These are phyloP conservation scores for Tetrapisispora taiwanensis DNA, from an alignment of 805 yeast species.

Conservation along the genomic window DNA sequence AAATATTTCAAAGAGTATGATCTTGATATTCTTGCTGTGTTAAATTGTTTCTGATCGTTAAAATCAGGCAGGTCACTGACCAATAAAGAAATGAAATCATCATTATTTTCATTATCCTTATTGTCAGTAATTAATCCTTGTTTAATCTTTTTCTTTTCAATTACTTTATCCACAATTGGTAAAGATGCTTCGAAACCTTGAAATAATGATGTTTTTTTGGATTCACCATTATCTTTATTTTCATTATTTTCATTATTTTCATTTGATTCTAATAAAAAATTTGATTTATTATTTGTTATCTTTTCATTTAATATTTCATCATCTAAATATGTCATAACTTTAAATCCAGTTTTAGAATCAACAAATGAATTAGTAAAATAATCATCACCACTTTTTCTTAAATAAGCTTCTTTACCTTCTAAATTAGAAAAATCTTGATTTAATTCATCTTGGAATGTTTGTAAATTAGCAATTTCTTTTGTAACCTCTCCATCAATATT, in stretches of 20 bases:
- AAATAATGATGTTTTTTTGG: constrained; percentile 39
- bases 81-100: constrained; percentile 10
- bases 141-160: constrained; percentile 12
- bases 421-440: constrained; percentile 11
- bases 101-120: constrained; percentile 5
- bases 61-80: constrained; percentile 1
- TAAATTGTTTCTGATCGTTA: constrained; percentile 11
- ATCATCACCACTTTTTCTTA: constrained; percentile 27
- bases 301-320: constrained; percentile 50
- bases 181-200: constrained; percentile 60
- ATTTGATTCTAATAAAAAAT: not conserved
- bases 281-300: constrained; percentile 28
- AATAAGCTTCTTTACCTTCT: constrained; percentile 15
- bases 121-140: not conserved
- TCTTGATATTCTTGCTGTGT: constrained; percentile 33
- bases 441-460: constrained; percentile 4
- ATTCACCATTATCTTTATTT: constrained; percentile 7
- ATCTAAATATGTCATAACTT: constrained; percentile 44
- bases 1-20: constrained; percentile 36
- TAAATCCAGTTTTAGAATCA: constrained; percentile 34
- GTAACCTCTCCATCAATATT: constrained; percentile 14
- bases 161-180: constrained; percentile 41
- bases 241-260: not conserved
- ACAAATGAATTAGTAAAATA: constrained; percentile 31
- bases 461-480: constrained; percentile 5